These are phyloP conservation scores for Ochetophila trinervis DNA, from an alignment of 306 rosid species.

Conservation along the genomic window DNA sequence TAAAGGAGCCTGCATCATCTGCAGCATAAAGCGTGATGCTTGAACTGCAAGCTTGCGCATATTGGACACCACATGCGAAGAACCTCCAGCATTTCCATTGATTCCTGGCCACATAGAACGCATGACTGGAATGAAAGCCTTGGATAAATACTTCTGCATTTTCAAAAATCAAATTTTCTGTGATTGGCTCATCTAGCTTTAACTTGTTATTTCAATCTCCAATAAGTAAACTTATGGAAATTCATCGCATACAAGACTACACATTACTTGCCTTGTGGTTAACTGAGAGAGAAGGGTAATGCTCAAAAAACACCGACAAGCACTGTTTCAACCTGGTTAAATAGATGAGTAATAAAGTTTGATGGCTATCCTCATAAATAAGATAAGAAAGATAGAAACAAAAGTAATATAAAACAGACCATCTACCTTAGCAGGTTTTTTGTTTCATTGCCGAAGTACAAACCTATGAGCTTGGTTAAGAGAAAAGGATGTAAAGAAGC, in stretches of 20 bases:
- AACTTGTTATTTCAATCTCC: background rate
- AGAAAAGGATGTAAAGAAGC: slow-evolving; percentile 65
- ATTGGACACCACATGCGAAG: slow-evolving; percentile 52
- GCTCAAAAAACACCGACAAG: slow-evolving; percentile 88
- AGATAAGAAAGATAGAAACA: background rate
- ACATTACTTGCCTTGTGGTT: slow-evolving; percentile 64
- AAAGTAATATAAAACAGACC: background rate
- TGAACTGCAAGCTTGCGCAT: slow-evolving; percentile 90
- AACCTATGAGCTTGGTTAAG: slow-evolving; percentile 62
- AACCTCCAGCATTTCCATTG: slow-evolving; percentile 61
- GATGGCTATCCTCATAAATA: slow-evolving; percentile 7
- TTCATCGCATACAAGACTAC: slow-evolving; percentile 1
- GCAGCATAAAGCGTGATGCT: slow-evolving; percentile 95
- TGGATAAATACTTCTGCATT: slow-evolving; percentile 69
- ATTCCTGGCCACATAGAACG: slow-evolving; percentile 98
- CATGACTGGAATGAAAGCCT: slow-evolving; percentile 76
- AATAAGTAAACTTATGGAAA: background rate
- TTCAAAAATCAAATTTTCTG: slow-evolving; percentile 17
- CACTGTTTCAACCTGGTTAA: slow-evolving; percentile 80
- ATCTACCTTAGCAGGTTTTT: slow-evolving; percentile 61
- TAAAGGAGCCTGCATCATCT: slow-evolving; percentile 82
- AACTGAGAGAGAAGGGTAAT: slow-evolving; percentile 76
- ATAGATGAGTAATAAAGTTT: slow-evolving; percentile 8
- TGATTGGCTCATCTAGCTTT: slow-evolving; percentile 1
- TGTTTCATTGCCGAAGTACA: slow-evolving; percentile 59